Conservation (phyloP, 805 yeast species). For the Priceomyces medius region DNA sequence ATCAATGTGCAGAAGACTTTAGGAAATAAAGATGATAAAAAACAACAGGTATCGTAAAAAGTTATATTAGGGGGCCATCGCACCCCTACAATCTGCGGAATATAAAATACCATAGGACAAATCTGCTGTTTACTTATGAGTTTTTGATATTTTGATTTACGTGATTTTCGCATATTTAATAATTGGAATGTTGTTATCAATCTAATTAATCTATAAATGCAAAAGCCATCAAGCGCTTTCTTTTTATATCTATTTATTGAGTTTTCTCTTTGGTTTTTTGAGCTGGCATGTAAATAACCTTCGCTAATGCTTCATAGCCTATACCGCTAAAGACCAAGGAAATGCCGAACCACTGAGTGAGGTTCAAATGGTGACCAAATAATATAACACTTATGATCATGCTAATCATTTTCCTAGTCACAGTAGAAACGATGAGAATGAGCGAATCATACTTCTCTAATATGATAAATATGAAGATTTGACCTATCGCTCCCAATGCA, state of each 20-base stretch:
- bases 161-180: neutral
- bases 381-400: slow-evolving; percentile 86
- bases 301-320: slow-evolving; percentile 64
- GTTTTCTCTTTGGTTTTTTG: neutral
- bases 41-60: slow-evolving; percentile 3
- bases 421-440: slow-evolving; percentile 86
- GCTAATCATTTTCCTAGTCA: slow-evolving; percentile 93
- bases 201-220: neutral
- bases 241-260: too few relatives aligned
- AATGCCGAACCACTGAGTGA: slow-evolving; percentile 78
- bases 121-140: neutral
- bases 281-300: slow-evolving; percentile 11
- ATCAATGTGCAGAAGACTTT: slow-evolving; percentile 43
- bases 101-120: neutral
- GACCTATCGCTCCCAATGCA: slow-evolving; percentile 85
- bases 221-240: neutral
- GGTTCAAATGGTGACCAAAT: slow-evolving; percentile 72
- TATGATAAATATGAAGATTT: slow-evolving; percentile 86
- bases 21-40: slow-evolving; percentile 40
- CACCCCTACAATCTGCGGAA: neutral
- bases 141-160: neutral
- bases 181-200: too few relatives aligned
- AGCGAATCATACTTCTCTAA: slow-evolving; percentile 83
- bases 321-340: slow-evolving; percentile 81
- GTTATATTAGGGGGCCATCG: slow-evolving; percentile 4